phyloP scores from a whole-genome alignment of 176 grass and related monocot genomes.

The Raddia guianensis region DNA sequence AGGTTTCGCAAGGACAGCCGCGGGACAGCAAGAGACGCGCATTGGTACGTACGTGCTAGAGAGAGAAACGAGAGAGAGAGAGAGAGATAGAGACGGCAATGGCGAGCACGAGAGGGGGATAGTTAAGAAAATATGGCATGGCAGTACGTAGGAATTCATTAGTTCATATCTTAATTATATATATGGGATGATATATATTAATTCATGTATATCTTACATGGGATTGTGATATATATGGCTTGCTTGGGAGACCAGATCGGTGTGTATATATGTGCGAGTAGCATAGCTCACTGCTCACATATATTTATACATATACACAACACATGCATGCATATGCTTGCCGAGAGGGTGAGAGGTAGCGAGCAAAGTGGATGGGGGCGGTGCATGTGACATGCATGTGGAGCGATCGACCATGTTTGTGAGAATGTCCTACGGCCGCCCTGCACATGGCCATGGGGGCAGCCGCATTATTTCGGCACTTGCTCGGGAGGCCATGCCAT shows the following conservation, averaged over 20 bases:
- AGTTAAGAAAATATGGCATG: not conserved
- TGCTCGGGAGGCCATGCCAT: not conserved
- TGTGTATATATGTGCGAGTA: too few species aligned
- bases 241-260: too few species aligned
- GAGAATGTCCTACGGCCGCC: constrained; percentile 71
- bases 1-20: constrained; percentile 5
- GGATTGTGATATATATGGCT: too few species aligned
- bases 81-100: not conserved
- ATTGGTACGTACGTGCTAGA: not conserved
- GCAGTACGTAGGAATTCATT: not conserved
- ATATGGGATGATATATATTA: too few species aligned
- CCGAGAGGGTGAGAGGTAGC: not conserved
- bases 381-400: constrained; percentile 74
- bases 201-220: too few species aligned
- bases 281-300: too few species aligned
- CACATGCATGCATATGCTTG: not conserved
- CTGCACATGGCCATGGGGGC: constrained; percentile 63
- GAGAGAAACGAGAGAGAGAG: not conserved
- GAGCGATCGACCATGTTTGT: constrained; percentile 43
- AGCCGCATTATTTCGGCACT: constrained; percentile 56
- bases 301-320: too few species aligned
- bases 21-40: constrained; percentile 41
- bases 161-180: too few species aligned
- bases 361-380: constrained; percentile 14
- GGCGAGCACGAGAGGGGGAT: constrained; percentile 3